Evolutionary conservation across 2,329 filamentous ascomycete species (phyloP), one percentile per base, ranked within the genome.

Genomic region (Claviceps spartinae): DNA sequence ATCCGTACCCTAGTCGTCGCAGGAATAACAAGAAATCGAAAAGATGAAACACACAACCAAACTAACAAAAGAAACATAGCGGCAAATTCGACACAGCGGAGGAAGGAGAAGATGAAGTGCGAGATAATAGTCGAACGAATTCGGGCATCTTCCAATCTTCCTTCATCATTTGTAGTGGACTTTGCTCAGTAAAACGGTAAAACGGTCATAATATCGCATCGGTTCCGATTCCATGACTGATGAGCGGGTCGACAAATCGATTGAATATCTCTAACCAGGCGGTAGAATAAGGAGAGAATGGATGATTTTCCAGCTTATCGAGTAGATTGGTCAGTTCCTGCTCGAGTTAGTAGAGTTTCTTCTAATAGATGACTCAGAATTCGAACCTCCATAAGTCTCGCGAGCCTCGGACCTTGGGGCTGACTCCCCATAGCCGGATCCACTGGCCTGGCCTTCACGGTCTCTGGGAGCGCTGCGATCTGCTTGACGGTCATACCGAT

Each of bases 401-500:
- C 72, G 69, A 36, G 66, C 64, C 58, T 73, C 71, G 41, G 69
- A 67, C 53, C 72, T 69, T 52, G 70, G 63, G 48, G 68, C 63
- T 47, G 65, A 62, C n/a, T 72, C 70, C 57, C 65, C 60, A 55
- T 73, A 73, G 55, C 65, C 64, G 48, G 67, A 63, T 44, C 64
- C 64, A 38, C 62, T 63, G 38, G 64, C 57, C 46, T 67, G 65
- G 40, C 66, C 61, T 42, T 73, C 70, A 38, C 70, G 68, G 36
- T 67, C 60, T 52, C 70, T 69, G 43, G 65, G 59, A 52, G 65
- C 61, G 38, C 71, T 69, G 47, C 71, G 70, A 24, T 72, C 69
- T 49, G 62, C 62, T 50, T 62, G 65, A 50, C 74, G 72, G 50
- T 79, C 74, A 48, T 76, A 76, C 54, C 73, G 70, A 14, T 72